These are phyloP conservation scores for Macrotyloma uniflorum DNA, from an alignment of 306 rosid genomes.

Conservation along the genomic window DNA sequence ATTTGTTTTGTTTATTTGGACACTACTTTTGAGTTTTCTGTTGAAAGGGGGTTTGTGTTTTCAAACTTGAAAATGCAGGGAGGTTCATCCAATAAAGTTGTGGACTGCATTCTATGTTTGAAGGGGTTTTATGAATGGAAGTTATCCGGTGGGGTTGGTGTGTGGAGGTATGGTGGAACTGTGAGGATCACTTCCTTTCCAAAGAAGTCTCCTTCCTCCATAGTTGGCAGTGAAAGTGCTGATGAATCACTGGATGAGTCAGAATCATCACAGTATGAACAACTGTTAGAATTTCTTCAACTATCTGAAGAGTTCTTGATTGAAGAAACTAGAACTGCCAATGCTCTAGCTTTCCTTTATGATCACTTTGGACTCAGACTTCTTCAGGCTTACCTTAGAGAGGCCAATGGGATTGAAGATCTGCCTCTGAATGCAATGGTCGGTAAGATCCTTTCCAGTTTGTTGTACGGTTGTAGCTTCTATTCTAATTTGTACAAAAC, in stretches of 20 bases:
- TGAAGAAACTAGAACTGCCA: conserved; percentile 75
- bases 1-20: not conserved
- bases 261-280: conserved; percentile 88
- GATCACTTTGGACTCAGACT: conserved; percentile 91
- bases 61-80: conserved; percentile 62
- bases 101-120: conserved; percentile 95
- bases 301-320: conserved; percentile 71
- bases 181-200: conserved; percentile 87
- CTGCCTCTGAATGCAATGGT: conserved; percentile 96
- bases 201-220: conserved; percentile 69
- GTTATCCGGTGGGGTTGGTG: conserved; percentile 89
- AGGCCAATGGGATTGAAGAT: conserved; percentile 67
- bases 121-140: conserved; percentile 96
- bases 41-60: conserved; percentile 8
- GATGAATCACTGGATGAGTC: conserved; percentile 85
- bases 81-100: conserved; percentile 89
- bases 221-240: conserved; percentile 75
- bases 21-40: not conserved
- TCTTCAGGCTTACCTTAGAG: conserved; percentile 88
- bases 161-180: conserved; percentile 98
- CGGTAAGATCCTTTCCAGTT: conserved; percentile 72
- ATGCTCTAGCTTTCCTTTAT: conserved; percentile 80
- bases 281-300: conserved; percentile 77
- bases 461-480: conserved; percentile 16
- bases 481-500: conserved; percentile 1